These are phyloP conservation scores for Phanerochaete sordida DNA, from an alignment of 768 basidiomycete species.

Conservation along the genomic window DNA sequence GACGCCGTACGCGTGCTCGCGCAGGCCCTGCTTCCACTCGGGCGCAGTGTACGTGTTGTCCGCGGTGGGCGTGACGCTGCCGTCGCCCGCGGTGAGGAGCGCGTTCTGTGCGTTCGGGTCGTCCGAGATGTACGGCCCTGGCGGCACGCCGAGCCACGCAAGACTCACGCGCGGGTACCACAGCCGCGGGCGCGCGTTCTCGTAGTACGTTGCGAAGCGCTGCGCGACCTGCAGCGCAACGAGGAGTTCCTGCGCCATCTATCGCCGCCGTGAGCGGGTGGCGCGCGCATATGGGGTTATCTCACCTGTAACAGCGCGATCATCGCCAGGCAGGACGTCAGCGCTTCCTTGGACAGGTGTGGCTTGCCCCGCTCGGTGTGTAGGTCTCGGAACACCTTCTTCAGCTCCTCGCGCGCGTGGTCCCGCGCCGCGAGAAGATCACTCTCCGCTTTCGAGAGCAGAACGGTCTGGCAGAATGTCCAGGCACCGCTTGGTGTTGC, in stretches of 20 bases:
- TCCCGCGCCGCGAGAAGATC: constrained; percentile 22
- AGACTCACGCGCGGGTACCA: constrained; percentile 39
- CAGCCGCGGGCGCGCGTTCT: constrained; percentile 29
- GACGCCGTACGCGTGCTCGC: constrained; percentile 8
- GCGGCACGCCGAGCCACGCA: constrained; percentile 41
- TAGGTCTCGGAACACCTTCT: constrained; percentile 29
- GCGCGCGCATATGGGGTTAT: background rate
- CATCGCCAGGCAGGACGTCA: constrained; percentile 36
- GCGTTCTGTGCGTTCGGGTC: constrained; percentile 15
- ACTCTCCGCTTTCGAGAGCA: constrained; percentile 13
- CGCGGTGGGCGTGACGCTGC: background rate
- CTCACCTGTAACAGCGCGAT: constrained; percentile 44
- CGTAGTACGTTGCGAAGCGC: constrained; percentile 28
- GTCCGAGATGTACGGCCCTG: constrained; percentile 28
- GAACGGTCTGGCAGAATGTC: constrained; percentile 10
- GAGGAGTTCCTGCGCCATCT: constrained; percentile 43
- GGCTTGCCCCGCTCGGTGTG: constrained; percentile 23
- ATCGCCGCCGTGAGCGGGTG: background rate
- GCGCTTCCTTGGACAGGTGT: constrained; percentile 27
- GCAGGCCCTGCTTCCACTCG: constrained; percentile 11
- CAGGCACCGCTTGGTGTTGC: background rate
- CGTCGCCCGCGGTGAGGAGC: background rate
- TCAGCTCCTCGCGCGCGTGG: constrained; percentile 29
- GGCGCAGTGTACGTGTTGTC: constrained; percentile 3
- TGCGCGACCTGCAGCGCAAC: constrained; percentile 32